phyloP scores from a whole-genome alignment of 352 stramenopile species.

The Globisporangium camurandrum region DNA sequence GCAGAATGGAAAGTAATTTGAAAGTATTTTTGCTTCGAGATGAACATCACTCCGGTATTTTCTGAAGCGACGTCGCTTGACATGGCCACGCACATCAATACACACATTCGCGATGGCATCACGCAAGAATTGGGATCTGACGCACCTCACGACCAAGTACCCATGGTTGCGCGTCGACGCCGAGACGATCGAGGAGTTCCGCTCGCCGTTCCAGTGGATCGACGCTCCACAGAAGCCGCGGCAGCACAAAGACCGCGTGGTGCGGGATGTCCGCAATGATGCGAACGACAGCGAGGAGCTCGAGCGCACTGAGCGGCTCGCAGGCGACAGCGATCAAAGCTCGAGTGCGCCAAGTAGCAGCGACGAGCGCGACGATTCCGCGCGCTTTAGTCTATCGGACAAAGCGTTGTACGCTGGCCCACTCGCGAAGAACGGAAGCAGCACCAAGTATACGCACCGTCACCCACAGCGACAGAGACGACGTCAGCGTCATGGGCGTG shows the following conservation, averaged over 20 bases:
- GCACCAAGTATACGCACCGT: neutral
- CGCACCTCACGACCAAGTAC: conserved; percentile 55
- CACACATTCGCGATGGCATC: neutral
- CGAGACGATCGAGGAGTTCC: conserved; percentile 56
- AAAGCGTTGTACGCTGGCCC: neutral
- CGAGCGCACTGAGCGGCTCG: neutral
- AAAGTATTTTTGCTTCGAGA: no score
- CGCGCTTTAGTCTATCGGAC: conserved; percentile 9
- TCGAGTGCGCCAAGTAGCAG: neutral
- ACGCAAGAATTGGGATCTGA: conserved; percentile 37
- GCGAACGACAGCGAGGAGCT: neutral
- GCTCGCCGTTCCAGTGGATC: conserved; percentile 49
- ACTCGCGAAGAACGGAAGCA: neutral
- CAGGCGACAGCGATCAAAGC: neutral
- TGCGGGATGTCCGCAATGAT: neutral
- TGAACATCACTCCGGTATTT: no score
- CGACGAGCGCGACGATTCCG: conserved; percentile 8
- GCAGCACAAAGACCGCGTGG: neutral
- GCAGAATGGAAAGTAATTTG: no score
- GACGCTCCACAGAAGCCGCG: neutral
- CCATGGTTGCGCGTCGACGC: conserved; percentile 66
- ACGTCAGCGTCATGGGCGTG: neutral
- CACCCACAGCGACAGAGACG: no score
- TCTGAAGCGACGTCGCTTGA: no score
- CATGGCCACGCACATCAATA: no score